Conservation (phyloP, 495 filamentous ascomycete genomes). For the Hypoxylon intermedium region DNA sequence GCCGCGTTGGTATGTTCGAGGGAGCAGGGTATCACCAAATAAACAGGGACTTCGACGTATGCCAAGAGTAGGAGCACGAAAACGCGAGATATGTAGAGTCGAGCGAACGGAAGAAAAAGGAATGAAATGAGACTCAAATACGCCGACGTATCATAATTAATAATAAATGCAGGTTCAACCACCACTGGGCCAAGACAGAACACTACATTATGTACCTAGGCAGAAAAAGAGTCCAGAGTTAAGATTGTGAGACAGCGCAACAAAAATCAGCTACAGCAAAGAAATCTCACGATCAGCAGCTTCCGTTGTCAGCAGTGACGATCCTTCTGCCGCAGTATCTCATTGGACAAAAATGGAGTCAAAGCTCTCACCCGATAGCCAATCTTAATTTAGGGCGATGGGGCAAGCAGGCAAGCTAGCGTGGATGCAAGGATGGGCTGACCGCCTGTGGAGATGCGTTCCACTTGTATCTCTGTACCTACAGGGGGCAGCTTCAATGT, state of each 20-base stretch:
- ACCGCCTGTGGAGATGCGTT: slow-evolving; percentile 7
- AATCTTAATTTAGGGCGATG: slow-evolving; percentile 29
- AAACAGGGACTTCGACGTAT: slow-evolving; percentile 32
- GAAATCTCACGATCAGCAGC: slow-evolving; percentile 38
- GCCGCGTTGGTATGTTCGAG: slow-evolving; percentile 6
- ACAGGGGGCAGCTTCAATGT: slow-evolving; percentile 22
- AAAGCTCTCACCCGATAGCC: slow-evolving; percentile 4
- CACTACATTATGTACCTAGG: neutral
- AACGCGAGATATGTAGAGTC: neutral
- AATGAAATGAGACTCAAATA: slow-evolving; percentile 10
- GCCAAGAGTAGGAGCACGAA: slow-evolving; percentile 21
- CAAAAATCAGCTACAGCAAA: slow-evolving; percentile 19
- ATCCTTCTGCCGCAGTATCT: slow-evolving; percentile 9
- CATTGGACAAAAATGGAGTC: slow-evolving; percentile 20
- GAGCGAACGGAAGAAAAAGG: neutral
- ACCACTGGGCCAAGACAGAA: neutral
- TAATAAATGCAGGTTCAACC: slow-evolving; percentile 24
- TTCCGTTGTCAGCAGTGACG: slow-evolving; percentile 31
- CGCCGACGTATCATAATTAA: slow-evolving; percentile 21
- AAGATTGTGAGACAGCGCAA: slow-evolving; percentile 34
- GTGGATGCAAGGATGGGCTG: neutral
- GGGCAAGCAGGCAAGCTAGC: neutral
- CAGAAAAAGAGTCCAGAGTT: slow-evolving; percentile 19
- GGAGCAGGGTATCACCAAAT: slow-evolving; percentile 29
- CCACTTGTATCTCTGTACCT: neutral